A percentile compares a stretch with the other conserved stretches of the same genome.
These are phyloP conservation scores for Tolypocladium album DNA, from an alignment of 2,329 filamentous ascomycete species.

Conservation along the genomic window DNA sequence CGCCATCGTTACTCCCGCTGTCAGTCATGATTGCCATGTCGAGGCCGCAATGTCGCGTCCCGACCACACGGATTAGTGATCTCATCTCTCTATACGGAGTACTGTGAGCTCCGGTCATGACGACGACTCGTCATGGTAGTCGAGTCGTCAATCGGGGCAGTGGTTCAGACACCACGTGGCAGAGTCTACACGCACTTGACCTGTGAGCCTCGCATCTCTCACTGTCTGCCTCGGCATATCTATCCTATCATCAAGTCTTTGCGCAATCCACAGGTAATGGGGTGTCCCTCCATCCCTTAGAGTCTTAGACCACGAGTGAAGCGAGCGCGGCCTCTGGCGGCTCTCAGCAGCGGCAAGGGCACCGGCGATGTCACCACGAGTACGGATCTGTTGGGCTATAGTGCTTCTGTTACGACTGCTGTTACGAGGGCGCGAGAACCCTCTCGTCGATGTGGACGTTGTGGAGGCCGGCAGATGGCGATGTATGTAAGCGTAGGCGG, in stretches of 20 bases:
- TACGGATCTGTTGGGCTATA: background rate
- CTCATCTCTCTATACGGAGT: background rate
- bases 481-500: background rate
- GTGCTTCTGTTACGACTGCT: background rate
- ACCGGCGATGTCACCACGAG: background rate
- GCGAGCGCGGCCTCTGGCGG: background rate
- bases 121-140: background rate
- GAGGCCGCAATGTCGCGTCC: background rate
- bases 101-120: background rate
- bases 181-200: background rate
- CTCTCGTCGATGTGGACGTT: too few relatives aligned
- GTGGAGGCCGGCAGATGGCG: background rate
- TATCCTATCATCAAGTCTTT: background rate
- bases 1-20: background rate
- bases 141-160: background rate
- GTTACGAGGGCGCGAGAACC: too few relatives aligned
- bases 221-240: background rate
- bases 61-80: background rate
- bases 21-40: background rate
- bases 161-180: conserved; percentile 1
- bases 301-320: too few relatives aligned
- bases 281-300: too few relatives aligned
- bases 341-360: background rate
- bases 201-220: background rate
- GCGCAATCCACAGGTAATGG: background rate